Base-by-base conservation (phyloP, 257 asterid genomes). In the Phtheirospermum japonicum region DNA sequence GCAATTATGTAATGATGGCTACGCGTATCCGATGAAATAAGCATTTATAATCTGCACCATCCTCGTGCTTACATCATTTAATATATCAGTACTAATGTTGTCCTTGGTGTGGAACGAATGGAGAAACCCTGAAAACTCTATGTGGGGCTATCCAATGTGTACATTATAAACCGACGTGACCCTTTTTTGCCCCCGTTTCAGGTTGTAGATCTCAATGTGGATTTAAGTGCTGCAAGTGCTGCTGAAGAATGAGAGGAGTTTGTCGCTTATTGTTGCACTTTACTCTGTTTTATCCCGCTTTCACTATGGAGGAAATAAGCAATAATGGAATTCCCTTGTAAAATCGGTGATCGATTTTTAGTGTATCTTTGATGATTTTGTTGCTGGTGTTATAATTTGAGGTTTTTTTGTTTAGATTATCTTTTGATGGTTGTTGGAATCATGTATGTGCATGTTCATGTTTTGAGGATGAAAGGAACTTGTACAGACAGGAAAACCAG, bases 171-270 rank as follows among this genome's bases (percentile, higher is more conserved):
- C 28, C 14, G 28, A 17, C 28, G 12, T 7, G 28, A 7, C 58
- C 36, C 11, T 20, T 52, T 20, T 23, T 6, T 9, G 14, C 36
- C 14, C 23, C 16, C 8, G 36, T 37, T 51, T 56, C 75, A 80
- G 86, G 77, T 69, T 64, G 78, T 81, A n/a, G 86, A 81, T 65
- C 83, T 81, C 20, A 81, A 77, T 28, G 86, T 77, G 55, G 86
- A 81, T 68, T 66, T 81, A 32, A 81, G 83, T 59, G 83, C 86
- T 61, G 86, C 86, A 28, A 75, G 81, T 75, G 86, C 86, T 37
- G 86, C 83, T 12, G 86, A 81, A 75, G 86, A 80, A 73, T 77
- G 76, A 77, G 69, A 52, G 56, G 43, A 42, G 37, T 28, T 37
- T 50, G 59, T 17, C 53, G 48, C 17, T 17, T 34, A 58, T 68